Conservation (phyloP, 2,329 filamentous ascomycete species). For the Calonectria hongkongensis region DNA sequence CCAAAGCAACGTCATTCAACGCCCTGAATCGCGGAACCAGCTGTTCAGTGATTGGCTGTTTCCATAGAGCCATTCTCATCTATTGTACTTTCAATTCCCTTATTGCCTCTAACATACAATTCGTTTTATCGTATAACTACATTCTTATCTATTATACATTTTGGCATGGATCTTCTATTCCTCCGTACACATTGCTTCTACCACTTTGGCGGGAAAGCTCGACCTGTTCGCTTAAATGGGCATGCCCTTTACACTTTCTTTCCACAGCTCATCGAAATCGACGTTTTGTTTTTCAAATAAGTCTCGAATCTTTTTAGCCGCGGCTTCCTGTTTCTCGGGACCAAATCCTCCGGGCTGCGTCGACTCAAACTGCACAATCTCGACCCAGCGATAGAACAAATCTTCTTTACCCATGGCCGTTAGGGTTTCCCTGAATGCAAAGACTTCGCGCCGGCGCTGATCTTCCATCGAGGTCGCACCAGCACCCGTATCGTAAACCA, state of each 20-base stretch:
- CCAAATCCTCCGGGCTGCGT: conserved; percentile 87
- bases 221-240: neutral
- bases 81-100: neutral
- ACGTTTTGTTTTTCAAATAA: conserved; percentile 85
- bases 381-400: conserved; percentile 94
- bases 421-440: conserved; percentile 86
- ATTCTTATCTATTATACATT: conserved; percentile 18
- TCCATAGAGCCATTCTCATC: neutral
- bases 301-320: conserved; percentile 83
- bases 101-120: conserved; percentile 1
- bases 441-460: conserved; percentile 82
- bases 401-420: conserved; percentile 87
- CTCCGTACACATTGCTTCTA: neutral
- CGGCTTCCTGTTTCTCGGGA: conserved; percentile 80
- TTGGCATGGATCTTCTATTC: neutral
- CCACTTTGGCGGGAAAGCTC: neutral
- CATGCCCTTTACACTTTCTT: conserved; percentile 65
- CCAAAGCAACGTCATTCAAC: no score
- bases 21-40: neutral
- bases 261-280: conserved; percentile 89
- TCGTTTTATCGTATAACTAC: neutral
- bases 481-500: conserved; percentile 74
- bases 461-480: conserved; percentile 74
- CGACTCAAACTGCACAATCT: conserved; percentile 92
- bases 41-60: neutral